Conservation (phyloP, 495 filamentous ascomycete species). For the Trichoderma parareesei region DNA sequence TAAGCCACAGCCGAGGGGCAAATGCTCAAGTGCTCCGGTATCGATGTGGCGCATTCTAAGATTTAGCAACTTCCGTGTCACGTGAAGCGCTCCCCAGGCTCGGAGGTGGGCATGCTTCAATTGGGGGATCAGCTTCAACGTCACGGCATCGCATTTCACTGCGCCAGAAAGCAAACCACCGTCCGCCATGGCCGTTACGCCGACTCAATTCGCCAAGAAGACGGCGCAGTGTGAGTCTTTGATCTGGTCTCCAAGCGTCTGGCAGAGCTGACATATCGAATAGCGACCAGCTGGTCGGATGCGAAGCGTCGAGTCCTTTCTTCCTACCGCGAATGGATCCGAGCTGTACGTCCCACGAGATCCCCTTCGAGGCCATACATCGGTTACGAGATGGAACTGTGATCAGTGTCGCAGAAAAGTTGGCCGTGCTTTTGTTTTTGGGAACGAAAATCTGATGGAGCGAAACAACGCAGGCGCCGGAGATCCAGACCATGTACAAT, state of each 20-base stretch:
- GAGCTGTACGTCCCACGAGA: conserved; percentile 59
- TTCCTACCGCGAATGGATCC: conserved; percentile 88
- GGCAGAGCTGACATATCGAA: neutral
- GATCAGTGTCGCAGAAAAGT: no score
- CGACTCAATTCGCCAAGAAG: conserved; percentile 82
- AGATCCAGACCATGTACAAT: conserved; percentile 93
- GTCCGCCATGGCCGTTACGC: conserved; percentile 58
- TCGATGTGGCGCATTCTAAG: conserved; percentile 1
- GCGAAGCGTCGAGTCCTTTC: conserved; percentile 73
- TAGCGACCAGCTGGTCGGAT: conserved; percentile 82
- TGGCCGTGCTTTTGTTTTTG: neutral
- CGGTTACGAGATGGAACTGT: neutral
- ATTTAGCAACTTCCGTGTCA: neutral
- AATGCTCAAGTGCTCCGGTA: neutral
- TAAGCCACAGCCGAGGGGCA: conserved; percentile 9
- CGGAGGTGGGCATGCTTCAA: neutral
- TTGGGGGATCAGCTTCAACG: conserved; percentile 5
- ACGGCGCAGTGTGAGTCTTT: conserved; percentile 74
- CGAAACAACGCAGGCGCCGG: conserved; percentile 60
- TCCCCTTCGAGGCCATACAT: neutral
- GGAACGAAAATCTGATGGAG: conserved; percentile 3
- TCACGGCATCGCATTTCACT: conserved; percentile 1
- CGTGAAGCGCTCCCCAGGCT: neutral
- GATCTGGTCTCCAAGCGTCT: no score
- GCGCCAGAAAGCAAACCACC: conserved; percentile 2